Evolutionary conservation across 805 yeast species (phyloP), one percentile per base, ranked within the genome.

Genomic region (Pichia manshurica): DNA sequence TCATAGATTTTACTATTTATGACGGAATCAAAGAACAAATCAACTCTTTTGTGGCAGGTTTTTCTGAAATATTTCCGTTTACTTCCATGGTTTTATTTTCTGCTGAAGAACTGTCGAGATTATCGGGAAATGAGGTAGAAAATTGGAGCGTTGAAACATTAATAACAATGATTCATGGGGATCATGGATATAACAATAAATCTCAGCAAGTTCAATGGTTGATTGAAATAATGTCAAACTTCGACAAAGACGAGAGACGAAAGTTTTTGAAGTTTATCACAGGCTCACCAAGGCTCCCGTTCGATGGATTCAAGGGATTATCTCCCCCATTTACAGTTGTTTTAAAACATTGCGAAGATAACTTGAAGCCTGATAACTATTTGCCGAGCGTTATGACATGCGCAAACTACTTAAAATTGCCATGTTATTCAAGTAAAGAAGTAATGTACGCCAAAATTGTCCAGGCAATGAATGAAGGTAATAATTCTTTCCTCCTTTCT

Each of bases 341-440:
- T 2, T 68, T 87, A 51, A 89, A 87, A 60, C 81, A 76, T 49
- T 75, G 83, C n/a, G 98, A 91, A 45, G 81, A 76, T 41, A 84
- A 81, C 0, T 61, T 77, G 22, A 65, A 68, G 12, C 75, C 86
- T 5, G 96, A 91, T 64, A 88, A 82, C 51, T 89, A 84, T 59
- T 71, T 93, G 48, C 98, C 99, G 2, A 87, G 96, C 66, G 99
- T 93, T 3, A 91, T 91, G 99, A 91, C 99, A 0, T 91, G 99
- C 70, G 97, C 95, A 3, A 91, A 91, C 62, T 93, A 91, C 61
- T 72, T 91, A 55, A 91, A 91, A 63, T 68, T 93, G 19, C 98
- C 99, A 5, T 78, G 84, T 53, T 93, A 91, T 61, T 75, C 87
- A 3, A 68, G 76, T 32, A 75, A 73, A 49, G 80, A 72, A 16